phyloP scores from a whole-genome alignment of 768 basidiomycete species.

The Trametes cinnabarina region DNA sequence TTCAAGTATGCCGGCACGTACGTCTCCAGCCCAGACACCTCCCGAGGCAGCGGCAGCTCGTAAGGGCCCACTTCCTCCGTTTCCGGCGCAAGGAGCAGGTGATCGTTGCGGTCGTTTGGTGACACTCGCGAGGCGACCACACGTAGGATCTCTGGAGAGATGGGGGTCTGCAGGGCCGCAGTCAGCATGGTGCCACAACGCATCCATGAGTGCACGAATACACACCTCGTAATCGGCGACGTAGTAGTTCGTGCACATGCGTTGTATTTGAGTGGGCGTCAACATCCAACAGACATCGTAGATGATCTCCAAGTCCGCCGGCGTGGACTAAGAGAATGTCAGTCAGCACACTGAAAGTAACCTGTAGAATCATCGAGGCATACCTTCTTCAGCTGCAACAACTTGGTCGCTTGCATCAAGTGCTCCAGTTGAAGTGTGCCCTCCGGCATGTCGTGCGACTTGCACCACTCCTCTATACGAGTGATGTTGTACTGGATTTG shows the following conservation, averaged over 20 bases:
- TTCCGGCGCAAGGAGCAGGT: conserved; percentile 92
- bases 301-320: conserved; percentile 97
- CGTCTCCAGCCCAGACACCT: conserved; percentile 94
- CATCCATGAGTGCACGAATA: neutral
- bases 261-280: conserved; percentile 98
- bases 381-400: conserved; percentile 96
- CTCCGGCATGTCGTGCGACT: conserved; percentile 99
- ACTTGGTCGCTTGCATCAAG: conserved; percentile 98
- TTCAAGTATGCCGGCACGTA: conserved; percentile 92
- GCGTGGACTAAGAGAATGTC: conserved; percentile 60
- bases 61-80: conserved; percentile 96
- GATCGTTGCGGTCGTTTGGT: conserved; percentile 95
- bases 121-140: conserved; percentile 95
- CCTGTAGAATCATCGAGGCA: conserved; percentile 10
- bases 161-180: conserved; percentile 67
- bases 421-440: conserved; percentile 97
- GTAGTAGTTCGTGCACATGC: conserved; percentile 98
- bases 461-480: conserved; percentile 98
- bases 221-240: conserved; percentile 97
- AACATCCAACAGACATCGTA: conserved; percentile 99
- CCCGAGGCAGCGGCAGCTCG: conserved; percentile 89
- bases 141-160: conserved; percentile 94
- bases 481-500: conserved; percentile 99
- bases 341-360: conserved; percentile 3
- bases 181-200: neutral